Percentiles rank a stretch among this genome's conserved stretches.
These are phyloP conservation scores for Fusarium albidum DNA, from an alignment of 2,329 filamentous ascomycete genomes.

Conservation along the genomic window DNA sequence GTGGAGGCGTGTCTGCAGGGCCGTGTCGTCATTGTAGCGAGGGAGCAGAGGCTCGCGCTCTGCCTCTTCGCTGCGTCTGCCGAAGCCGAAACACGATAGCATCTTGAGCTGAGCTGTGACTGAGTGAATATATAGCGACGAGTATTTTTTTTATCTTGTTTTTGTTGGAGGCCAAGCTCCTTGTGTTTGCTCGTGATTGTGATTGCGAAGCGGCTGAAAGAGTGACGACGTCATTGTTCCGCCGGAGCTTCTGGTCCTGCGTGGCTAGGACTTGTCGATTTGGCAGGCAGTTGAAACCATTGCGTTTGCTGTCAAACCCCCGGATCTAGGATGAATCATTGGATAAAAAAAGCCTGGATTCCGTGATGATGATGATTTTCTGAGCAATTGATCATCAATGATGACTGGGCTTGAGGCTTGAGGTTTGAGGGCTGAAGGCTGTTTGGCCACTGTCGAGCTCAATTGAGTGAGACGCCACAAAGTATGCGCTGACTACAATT, in stretches of 20 bases:
- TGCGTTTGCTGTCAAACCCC: background rate
- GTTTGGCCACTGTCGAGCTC: background rate
- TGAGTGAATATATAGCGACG: background rate
- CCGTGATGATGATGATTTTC: constrained; percentile 24
- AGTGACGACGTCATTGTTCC: constrained; percentile 34
- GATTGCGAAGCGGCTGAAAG: background rate
- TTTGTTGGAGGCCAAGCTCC: constrained; percentile 3
- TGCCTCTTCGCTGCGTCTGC: constrained; percentile 56
- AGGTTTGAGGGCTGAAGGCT: too few species aligned
- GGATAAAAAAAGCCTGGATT: background rate
- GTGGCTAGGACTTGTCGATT: background rate
- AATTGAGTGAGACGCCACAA: too few species aligned
- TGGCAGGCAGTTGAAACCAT: background rate
- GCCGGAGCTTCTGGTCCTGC: constrained; percentile 30
- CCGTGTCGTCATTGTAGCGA: constrained; percentile 83
- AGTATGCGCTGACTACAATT: too few species aligned
- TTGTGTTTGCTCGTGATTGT: background rate
- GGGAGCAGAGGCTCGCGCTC: constrained; percentile 84
- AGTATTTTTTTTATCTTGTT: background rate
- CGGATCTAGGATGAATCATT: constrained; percentile 14
- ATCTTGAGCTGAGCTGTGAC: constrained; percentile 43
- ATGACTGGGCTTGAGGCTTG: constrained; percentile 19
- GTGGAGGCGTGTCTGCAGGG: constrained; percentile 78
- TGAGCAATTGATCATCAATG: constrained; percentile 16
- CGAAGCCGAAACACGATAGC: constrained; percentile 72